Evolutionary conservation across 805 yeast species (phyloP), one percentile per base, ranked within the genome.

Genomic region (Ogataea dorogensis): DNA sequence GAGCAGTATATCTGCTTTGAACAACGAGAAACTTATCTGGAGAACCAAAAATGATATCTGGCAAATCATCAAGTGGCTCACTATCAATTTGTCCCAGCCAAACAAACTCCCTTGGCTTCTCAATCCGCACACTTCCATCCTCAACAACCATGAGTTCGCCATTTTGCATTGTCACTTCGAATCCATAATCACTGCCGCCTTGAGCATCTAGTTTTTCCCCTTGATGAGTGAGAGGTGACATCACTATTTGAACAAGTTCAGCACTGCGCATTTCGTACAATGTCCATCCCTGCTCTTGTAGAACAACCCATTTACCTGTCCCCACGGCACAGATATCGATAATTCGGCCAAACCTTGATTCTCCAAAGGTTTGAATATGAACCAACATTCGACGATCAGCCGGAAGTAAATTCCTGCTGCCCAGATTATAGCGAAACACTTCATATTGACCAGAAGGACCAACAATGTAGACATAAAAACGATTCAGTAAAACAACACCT

Each of bases 221-320:
- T 40, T 49, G 3, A 34, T 27, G 1, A 51, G 42, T 31, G 21
- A 56, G 28, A 3, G 62, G 59, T 4, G 58, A 56, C 2, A 57
- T 53, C 2, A 52, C 39, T 7, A 48, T 16, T 13, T 52, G 47
- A 3, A 35, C 36, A 6, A 53, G 24, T 17, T 33, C 31, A 5
- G 33, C 38, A 2, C 28, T 29, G 9, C 7, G 26, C 11, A 39
- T 28, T 16, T 55, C 43, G 40, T 57, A 58, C 3, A 57, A 37
- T 2, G 46, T 36, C 61, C 62, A 59, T 10, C 64, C 64, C n/a
- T 19, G 18, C 21, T 57, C 59, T 26, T 59, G 64, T 9, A 50
- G 23, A 1, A 56, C 36, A 1, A 50, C 33, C 54, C 59, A 56
- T 14, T 42, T 39, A 12, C 40, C 32, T 3, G 17, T 13, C 8